A percentile compares a stretch with the other conserved stretches of the same genome.
phyloP scores from a whole-genome alignment of 139 green algal species.

The Mesotaenium endlicherianum region DNA sequence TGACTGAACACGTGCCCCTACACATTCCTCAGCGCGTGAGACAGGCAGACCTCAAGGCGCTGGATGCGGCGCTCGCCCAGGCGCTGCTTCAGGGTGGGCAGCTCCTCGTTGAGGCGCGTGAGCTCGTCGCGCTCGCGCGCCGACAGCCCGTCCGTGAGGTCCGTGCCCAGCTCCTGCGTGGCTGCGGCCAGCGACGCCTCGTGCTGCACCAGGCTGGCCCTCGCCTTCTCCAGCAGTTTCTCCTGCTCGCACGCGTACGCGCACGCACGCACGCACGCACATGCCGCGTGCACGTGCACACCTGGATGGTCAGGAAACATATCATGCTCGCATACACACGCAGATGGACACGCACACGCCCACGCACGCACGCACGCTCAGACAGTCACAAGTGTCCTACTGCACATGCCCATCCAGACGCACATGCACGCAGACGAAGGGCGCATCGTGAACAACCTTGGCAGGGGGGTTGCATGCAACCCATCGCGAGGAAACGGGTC shows the following conservation, averaged over 20 bases:
- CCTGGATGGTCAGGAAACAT: conserved; percentile 7
- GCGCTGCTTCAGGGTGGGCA: conserved; percentile 47
- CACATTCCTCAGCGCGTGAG: no score
- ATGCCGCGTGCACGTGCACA: no score
- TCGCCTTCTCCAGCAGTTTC: background rate
- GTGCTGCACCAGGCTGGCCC: conserved; percentile 52
- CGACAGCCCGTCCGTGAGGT: conserved; percentile 63
- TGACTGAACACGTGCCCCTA: no score
- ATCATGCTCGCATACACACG: no score
- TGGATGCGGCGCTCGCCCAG: background rate
- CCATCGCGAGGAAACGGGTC: no score
- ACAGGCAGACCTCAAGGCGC: conserved; percentile 32
- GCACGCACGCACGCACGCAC: conserved; percentile 27
- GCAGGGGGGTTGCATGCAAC: no score
- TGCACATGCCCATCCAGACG: no score
- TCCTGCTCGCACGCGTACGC: conserved; percentile 30
- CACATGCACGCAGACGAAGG: no score
- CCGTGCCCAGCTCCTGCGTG: conserved; percentile 62
- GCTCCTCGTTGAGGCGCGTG: conserved; percentile 50
- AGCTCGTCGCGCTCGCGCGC: conserved; percentile 69
- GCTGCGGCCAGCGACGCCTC: conserved; percentile 42
- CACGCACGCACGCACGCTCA: no score
- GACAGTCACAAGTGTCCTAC: no score
- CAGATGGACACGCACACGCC: no score
- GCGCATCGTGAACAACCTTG: no score